phyloP scores from a whole-genome alignment of 306 rosid species.

The Notholithocarpus densiflorus region DNA sequence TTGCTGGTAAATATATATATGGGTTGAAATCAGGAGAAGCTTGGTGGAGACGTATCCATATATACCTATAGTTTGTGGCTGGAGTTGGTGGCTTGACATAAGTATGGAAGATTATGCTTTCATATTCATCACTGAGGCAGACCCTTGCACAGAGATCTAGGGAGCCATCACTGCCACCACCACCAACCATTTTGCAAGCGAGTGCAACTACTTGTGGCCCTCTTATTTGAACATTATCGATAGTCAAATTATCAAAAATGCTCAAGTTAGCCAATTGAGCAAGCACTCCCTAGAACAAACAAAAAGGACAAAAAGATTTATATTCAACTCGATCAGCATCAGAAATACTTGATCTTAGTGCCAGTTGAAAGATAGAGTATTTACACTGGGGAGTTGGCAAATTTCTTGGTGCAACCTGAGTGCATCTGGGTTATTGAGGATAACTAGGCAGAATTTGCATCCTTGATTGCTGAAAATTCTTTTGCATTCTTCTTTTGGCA shows the following conservation, averaged over 20 bases:
- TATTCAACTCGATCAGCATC: too few relatives aligned
- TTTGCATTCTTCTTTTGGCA: constrained; percentile 88
- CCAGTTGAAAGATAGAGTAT: constrained; percentile 23
- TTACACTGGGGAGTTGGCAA: constrained; percentile 57
- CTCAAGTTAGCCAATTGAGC: constrained; percentile 71
- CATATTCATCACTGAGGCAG: constrained; percentile 73
- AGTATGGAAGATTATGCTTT: constrained; percentile 69
- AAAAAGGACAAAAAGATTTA: background rate
- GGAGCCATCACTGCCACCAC: constrained; percentile 75
- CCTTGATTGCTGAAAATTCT: constrained; percentile 64
- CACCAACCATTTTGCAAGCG: constrained; percentile 94
- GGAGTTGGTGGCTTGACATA: constrained; percentile 76
- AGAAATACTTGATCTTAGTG: too few relatives aligned
- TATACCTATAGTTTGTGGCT: constrained; percentile 70
- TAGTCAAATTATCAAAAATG: constrained; percentile 52
- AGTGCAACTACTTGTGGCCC: constrained; percentile 75
- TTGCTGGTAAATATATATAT: too few relatives aligned
- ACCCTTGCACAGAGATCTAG: constrained; percentile 79
- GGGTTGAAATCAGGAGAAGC: too few relatives aligned
- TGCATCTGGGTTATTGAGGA: constrained; percentile 67
- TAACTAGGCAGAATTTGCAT: constrained; percentile 83
- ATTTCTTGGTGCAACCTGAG: constrained; percentile 72
- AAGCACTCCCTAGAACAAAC: constrained; percentile 44
- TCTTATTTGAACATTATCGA: constrained; percentile 42
- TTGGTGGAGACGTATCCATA: background rate